Evolutionary conservation across 805 yeast species (phyloP), one percentile per base, ranked within the genome.

Genomic region (Teunomyces cretensis): DNA sequence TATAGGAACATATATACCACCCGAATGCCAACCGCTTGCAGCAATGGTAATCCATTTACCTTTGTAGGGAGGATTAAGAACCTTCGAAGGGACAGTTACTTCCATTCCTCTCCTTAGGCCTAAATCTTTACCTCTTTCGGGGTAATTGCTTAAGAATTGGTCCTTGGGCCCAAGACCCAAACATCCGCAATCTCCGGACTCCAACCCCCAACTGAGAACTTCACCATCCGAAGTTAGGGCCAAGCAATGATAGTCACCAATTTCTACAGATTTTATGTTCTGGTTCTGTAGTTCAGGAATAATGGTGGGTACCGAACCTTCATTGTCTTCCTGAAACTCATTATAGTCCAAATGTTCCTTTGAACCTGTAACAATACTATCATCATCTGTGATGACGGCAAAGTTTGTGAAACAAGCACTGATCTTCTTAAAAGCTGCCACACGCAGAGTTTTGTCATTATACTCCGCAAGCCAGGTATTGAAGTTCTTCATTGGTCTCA

Each of bases 21-120:
- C 81, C 5, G 88, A 78, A 46, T 86, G 94, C 92, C 92, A 86
- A 1, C 94, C 95, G 12, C 82, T 83, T 6, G 91, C 88, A 1
- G 86, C 76, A 28, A 85, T 75, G 0, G 83, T 81, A 15, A 84
- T 61, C 57, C 84, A 80, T 27, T 66, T 64, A 3, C 79, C 79
- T 6, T 42, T 39, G 4, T 16, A 28, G 1, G 68, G 62, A 2
- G 88, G 88, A 22, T 59, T 67, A 1, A 52, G 50, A 1, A 73
- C 62, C 17, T 42, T 35, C 6, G 48, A 41, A 2, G 67, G 68
- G 17, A 41, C 51, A 17, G 15, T 19, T 1, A 53, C 60, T 37
- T 43, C 45, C 16, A 58, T 48, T 2, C 76, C 78, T 31, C 43
- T 39, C 17, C 64, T 55, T n/a, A 62, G 69, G 30, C 66, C 65